Evolutionary conservation across 208 protist genomes (phyloP).

Genomic region (Wallacemonas sp.): DNA sequence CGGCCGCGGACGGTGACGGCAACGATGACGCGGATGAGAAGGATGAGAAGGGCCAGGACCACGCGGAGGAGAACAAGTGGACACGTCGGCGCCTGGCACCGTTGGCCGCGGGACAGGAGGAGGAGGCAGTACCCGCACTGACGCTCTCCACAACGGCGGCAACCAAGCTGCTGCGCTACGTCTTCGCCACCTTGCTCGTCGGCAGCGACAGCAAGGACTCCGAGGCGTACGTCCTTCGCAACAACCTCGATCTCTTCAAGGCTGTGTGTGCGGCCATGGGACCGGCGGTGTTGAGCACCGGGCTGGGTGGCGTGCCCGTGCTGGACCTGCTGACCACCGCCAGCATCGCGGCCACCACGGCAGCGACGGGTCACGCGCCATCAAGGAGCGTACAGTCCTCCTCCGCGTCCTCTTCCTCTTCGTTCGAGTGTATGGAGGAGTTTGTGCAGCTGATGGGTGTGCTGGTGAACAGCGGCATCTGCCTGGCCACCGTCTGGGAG

Average conservation of each 20-base stretch:
- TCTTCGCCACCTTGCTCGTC: not conserved
- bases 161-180: not conserved
- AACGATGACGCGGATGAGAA: not conserved
- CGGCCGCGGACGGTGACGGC: not conserved
- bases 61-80: not conserved
- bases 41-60: not conserved
- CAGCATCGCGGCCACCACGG: not conserved
- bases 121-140: not conserved
- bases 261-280: constrained; percentile 48
- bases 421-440: not conserved
- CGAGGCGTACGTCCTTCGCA: constrained; percentile 30
- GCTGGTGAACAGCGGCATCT: constrained; percentile 40
- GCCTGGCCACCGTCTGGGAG: constrained; percentile 23
- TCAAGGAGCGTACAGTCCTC: not conserved
- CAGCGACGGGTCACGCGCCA: not conserved
- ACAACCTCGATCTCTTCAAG: constrained; percentile 76
- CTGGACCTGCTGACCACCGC: constrained; percentile 1
- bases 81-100: not conserved
- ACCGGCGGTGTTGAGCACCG: constrained; percentile 1
- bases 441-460: constrained; percentile 65
- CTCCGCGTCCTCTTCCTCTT: not conserved
- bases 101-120: too few relatives aligned
- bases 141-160: not conserved
- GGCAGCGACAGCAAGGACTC: not conserved
- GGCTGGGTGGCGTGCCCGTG: not conserved